Evolutionary conservation across 768 basidiomycete genomes (phyloP).

Genomic region (Dioszegia aurantiaca): DNA sequence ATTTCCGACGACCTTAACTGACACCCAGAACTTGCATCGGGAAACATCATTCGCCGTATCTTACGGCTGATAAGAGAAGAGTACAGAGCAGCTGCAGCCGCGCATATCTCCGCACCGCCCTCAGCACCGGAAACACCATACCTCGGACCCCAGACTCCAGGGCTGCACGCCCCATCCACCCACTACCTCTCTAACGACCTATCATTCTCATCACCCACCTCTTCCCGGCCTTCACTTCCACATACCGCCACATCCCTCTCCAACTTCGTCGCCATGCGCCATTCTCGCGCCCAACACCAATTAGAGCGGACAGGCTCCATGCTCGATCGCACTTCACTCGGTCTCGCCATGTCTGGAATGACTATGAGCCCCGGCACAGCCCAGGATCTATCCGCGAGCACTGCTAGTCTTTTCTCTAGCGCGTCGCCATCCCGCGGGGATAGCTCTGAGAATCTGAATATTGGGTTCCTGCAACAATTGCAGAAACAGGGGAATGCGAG

Average conservation of each 20-base stretch:
- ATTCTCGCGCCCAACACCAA: constrained; percentile 42
- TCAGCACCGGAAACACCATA: constrained; percentile 45
- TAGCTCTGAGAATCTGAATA: constrained; percentile 12
- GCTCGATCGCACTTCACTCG: constrained; percentile 13
- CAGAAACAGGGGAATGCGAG: constrained; percentile 6
- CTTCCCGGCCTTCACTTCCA: constrained; percentile 15
- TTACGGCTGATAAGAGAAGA: constrained; percentile 94
- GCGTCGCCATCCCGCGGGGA: constrained; percentile 13
- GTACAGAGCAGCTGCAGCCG: constrained; percentile 71
- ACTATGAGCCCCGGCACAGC: background rate
- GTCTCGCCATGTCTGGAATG: constrained; percentile 6
- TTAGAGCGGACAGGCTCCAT: constrained; percentile 40
- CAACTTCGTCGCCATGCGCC: constrained; percentile 51
- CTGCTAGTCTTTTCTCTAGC: constrained; percentile 24
- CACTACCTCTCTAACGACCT: constrained; percentile 45
- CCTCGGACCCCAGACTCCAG: constrained; percentile 46
- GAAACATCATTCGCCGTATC: constrained; percentile 89
- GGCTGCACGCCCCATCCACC: constrained; percentile 40
- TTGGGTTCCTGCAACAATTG: constrained; percentile 4
- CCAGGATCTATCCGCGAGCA: constrained; percentile 21
- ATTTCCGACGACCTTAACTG: constrained; percentile 5
- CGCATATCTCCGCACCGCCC: constrained; percentile 49
- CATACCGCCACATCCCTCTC: constrained; percentile 23
- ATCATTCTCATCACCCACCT: constrained; percentile 19
- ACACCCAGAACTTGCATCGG: constrained; percentile 79